Evolutionary conservation across 352 stramenopile species (phyloP), one percentile per base, ranked within the genome.

Genomic region (Phytophthora pseudosyringae): DNA sequence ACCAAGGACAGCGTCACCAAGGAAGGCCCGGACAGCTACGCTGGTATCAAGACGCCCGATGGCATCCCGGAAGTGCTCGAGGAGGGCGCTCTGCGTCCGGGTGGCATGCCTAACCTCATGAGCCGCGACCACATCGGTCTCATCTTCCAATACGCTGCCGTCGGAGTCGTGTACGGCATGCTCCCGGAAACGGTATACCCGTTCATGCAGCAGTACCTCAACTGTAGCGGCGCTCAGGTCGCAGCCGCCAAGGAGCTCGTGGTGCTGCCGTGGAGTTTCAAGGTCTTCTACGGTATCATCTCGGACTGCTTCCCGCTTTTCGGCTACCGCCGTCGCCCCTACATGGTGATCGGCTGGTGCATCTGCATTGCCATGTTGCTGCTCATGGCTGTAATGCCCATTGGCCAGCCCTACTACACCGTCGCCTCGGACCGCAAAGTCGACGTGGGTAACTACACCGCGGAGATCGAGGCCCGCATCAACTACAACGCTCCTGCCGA

Each of bases 281-380:
- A 95, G 67, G 75, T 90, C 1, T 73, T 75, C 38, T 75, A 72
- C 40, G 67, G 67, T 49, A 71, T 75, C 44, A 41, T 71, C 3
- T 75, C 67, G 1, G 67, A 75, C 40, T 75, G 67, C n/a, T 75
- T 63, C 41, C 80, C 80, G 12, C 71, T 90, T 51, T 73, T 63
- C 15, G 81, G 81, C 13, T 88, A 86, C 64, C 81, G 81, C 32
- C 78, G 81, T 57, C 80, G 80, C 41, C 78, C 81, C 13, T 90
- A 80, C 61, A 88, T 90, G 75, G 41, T 88, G 13, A 62, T 90
- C 38, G 81, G 81, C 25, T 90, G 81, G 81, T 11, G 36, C 5
- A 47, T 84, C 5, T 87, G 68, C 39, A 69, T 83, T 51, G 10
- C 63, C 1, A 83, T 82, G 71, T 57, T 88, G 3, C 11, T 88